Evolutionary conservation across 768 basidiomycete genomes (phyloP), one percentile per base, ranked within the genome.

Genomic region (Paxillus ammoniavirescens): DNA sequence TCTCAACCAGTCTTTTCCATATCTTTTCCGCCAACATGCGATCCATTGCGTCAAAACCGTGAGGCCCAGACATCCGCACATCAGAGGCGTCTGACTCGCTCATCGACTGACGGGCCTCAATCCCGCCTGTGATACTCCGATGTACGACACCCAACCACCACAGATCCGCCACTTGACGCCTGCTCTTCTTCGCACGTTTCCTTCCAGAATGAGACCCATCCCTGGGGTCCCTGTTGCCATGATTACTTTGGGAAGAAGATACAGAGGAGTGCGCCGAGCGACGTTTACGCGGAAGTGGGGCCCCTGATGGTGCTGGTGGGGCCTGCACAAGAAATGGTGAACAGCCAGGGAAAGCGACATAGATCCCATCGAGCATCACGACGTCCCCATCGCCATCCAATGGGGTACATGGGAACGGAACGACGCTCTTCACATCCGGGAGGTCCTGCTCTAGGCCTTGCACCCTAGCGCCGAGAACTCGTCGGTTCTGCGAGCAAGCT

Each of bases 61-160:
- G 31, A 30, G 2, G 47, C 43, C 50, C 54, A 31, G 53, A 49
- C 15, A 13, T 12, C 15, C 23, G 47, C 18, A 17, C 21, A n/a
- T 54, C 23, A 21, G 63, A 42, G 21, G 50, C 15, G 21, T 53
- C 53, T 30, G 42, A 38, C 49, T 28, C 36, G 9, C 15, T 21
- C 18, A 28, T 23, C 12, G 60, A 47, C 35, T 44, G 55, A 33
- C 57, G 63, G 48, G 21, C 47, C 31, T 63, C 63, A 3, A 70
- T 58, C 30, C 57, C 61, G 8, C 59, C 55, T 15, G 61, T 37
- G 47, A 76, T 65, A 49, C 72, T 76, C 42, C 69, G 62, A 52
- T 74, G 73, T 21, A 76, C 52, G 13, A 69, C 62, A 1, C 69
- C 71, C 41, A 74, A 57, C 66, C 75, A 75, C 52, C 66, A 67